Base-by-base conservation (phyloP, 179 eudicot species). In the Patellifolia procumbens region DNA sequence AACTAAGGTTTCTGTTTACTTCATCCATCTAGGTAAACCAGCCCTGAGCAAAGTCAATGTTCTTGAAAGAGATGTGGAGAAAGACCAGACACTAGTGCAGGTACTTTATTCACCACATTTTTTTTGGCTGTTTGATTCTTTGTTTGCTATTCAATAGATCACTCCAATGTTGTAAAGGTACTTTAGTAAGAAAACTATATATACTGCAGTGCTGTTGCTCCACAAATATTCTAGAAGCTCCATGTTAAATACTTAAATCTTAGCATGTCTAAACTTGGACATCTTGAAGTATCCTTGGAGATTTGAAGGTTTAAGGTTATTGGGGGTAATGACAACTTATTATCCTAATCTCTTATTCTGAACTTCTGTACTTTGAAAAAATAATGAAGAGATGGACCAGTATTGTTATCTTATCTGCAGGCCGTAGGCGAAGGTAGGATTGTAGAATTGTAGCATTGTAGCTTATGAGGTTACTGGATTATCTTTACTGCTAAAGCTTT, bases 31-130 rank as follows among this genome's bases (percentile, higher is more conserved):
- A 95, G 99, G 99, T 78, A 95, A 95, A 87, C 91, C 92, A 39
- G 93, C 99, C 59, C 75, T 93, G 81, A 95, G 99, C 92, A 95
- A 85, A 88, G 93, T 93, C 74, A 58, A 65, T 51, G 91, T 95
- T 80, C 89, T 95, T 73, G 90, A 88, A 83, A 89, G 97, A 83
- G 80, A 85, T 75, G 43, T 80, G 34, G 82, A 79, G 78, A 75
- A 78, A 61, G 91, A 91, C 78, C 85, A 83, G 85, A 89, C 89
- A 66, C 72, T 90, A 74, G 94, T 93, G 52, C 90, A 95, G 98
- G 99, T 95, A 78, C 69, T 78, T 42, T 35, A 74, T 62, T 64
- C 58, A 52, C 29, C 42, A 34, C 32, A 6, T 68, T n/a, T 62
- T 67, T 34, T 20, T 45, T 55, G 56, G 59, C 37, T 42, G 26